Evolutionary conservation across 2,329 filamentous ascomycete species (phyloP).

Genomic region (Colletotrichum cereale): DNA sequence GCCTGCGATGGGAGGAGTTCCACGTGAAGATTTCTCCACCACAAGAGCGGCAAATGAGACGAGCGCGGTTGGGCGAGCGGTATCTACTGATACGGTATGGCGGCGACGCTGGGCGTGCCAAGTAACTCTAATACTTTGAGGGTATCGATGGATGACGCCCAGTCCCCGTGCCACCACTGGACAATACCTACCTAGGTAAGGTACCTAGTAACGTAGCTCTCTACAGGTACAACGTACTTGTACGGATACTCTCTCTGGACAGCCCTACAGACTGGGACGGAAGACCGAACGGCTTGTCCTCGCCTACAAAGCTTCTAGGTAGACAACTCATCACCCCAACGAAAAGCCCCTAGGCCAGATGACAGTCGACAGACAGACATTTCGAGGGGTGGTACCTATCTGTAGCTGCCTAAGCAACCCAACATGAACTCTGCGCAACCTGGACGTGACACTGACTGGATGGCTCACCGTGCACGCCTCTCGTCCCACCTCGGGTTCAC

Average conservation of each 20-base stretch:
- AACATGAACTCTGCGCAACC: background rate
- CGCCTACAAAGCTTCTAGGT: background rate
- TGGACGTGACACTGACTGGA: constrained; percentile 17
- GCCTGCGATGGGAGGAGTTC: constrained; percentile 11
- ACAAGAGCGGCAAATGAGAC: constrained; percentile 23
- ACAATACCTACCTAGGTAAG: no score
- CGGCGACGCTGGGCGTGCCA: background rate
- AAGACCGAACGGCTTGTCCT: background rate
- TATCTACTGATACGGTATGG: constrained; percentile 19
- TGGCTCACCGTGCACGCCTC: constrained; percentile 19
- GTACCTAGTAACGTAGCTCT: no score
- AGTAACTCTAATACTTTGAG: constrained; percentile 23
- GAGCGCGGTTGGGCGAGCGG: constrained; percentile 23
- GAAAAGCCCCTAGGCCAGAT: background rate
- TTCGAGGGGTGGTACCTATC: background rate
- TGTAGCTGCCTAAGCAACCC: constrained; percentile 5
- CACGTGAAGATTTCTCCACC: constrained; percentile 39
- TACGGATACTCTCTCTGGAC: background rate
- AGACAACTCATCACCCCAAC: background rate
- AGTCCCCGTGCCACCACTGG: background rate
- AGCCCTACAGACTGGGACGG: background rate
- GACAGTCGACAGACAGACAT: background rate
- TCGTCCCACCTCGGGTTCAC: constrained; percentile 24
- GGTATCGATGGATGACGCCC: constrained; percentile 3
- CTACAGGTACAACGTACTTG: no score